A percentile compares a stretch with the other conserved stretches of the same genome.
Evolutionary conservation across 164 flowering plant species (phyloP).

Genomic region (Annona squamosa): DNA sequence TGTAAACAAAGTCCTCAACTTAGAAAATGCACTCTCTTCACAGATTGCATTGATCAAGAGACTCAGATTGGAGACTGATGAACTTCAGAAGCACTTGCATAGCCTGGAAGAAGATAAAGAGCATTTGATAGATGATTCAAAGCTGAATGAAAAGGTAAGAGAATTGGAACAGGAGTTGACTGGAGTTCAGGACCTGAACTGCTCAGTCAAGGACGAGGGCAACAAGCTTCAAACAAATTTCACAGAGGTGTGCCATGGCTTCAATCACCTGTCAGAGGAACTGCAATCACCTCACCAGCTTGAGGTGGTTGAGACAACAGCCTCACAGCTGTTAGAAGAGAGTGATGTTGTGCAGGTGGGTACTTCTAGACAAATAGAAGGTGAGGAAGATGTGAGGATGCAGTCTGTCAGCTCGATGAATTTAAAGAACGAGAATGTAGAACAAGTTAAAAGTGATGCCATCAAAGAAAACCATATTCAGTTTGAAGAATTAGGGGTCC

Average conservation of each 20-base stretch:
- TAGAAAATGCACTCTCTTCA: slow-evolving; percentile 54
- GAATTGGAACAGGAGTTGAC: slow-evolving; percentile 46
- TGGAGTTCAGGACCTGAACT: slow-evolving; percentile 34
- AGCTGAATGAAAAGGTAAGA: slow-evolving; percentile 30
- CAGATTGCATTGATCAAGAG: slow-evolving; percentile 61
- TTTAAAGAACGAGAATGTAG: slow-evolving; percentile 7
- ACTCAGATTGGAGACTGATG: slow-evolving; percentile 56
- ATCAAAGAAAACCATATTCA: not conserved
- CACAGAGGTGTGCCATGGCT: slow-evolving; percentile 38
- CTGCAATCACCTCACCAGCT: slow-evolving; percentile 26
- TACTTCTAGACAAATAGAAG: slow-evolving; percentile 9
- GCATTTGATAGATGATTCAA: slow-evolving; percentile 24
- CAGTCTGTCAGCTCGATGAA: not conserved
- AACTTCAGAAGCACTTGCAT: slow-evolving; percentile 49
- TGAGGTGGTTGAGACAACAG: slow-evolving; percentile 24
- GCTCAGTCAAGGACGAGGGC: slow-evolving; percentile 27
- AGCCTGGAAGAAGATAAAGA: slow-evolving; percentile 58
- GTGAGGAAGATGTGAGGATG: slow-evolving; percentile 1
- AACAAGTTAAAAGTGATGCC: slow-evolving; percentile 13
- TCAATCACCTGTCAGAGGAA: slow-evolving; percentile 40
- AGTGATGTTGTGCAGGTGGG: slow-evolving; percentile 4
- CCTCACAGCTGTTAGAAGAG: slow-evolving; percentile 11
- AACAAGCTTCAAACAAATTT: slow-evolving; percentile 32
- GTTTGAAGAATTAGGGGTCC: slow-evolving; percentile 13
- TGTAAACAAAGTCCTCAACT: slow-evolving; percentile 57